phyloP scores from a whole-genome alignment of 352 stramenopile species.

The Phytophthora fragariaefolia region DNA sequence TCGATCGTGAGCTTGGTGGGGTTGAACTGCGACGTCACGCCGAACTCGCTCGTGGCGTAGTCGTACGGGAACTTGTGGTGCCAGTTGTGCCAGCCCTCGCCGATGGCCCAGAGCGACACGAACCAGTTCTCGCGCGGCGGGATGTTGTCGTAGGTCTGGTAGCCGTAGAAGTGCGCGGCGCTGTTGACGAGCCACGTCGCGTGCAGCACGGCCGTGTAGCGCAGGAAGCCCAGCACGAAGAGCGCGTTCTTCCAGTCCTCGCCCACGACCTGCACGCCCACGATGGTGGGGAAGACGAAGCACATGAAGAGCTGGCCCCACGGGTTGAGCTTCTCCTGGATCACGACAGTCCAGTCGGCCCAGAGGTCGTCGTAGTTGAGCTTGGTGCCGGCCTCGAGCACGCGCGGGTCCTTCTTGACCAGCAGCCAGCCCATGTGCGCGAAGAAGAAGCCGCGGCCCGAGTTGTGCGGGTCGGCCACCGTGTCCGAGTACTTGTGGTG shows the following conservation, averaged over 20 bases:
- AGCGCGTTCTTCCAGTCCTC: constrained; percentile 97
- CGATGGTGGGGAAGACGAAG: constrained; percentile 95
- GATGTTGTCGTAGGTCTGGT: constrained; percentile 97
- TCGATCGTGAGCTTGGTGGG: constrained; percentile 98
- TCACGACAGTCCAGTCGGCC: constrained; percentile 94
- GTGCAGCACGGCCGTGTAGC: constrained; percentile 96
- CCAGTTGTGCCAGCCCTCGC: constrained; percentile 99
- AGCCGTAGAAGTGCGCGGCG: constrained; percentile 97
- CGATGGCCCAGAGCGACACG: constrained; percentile 95
- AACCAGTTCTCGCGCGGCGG: constrained; percentile 98
- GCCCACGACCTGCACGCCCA: constrained; percentile 85
- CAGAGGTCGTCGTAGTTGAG: constrained; percentile 98
- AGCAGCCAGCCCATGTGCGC: constrained; percentile 99
- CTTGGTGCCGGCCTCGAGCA: constrained; percentile 91
- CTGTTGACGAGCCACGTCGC: constrained; percentile 99
- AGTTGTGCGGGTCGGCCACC: constrained; percentile 94
- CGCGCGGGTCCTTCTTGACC: constrained; percentile 96
- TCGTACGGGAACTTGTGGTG: constrained; percentile 99
- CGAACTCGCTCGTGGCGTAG: constrained; percentile 98
- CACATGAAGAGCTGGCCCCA: constrained; percentile 99
- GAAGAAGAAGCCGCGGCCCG: constrained; percentile 98
- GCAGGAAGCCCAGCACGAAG: constrained; percentile 94
- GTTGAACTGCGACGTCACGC: constrained; percentile 97
- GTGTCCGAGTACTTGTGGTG: constrained; percentile 99
- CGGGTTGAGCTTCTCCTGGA: constrained; percentile 97